Base-by-base conservation (phyloP, 2,329 filamentous ascomycete genomes). In the Ilyonectria destructans region DNA sequence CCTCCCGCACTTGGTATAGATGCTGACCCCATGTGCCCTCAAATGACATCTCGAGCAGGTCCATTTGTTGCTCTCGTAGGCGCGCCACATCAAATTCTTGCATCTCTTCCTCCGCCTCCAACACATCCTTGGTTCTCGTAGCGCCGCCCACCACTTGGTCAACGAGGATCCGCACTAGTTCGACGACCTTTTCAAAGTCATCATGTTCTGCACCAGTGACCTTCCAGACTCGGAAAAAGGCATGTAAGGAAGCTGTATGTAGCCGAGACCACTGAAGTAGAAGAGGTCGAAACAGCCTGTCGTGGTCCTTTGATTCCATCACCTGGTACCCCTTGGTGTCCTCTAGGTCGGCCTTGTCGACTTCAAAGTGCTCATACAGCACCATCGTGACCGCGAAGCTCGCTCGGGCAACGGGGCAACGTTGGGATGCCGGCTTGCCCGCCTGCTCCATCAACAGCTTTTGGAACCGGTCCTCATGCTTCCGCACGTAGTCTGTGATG, bases 11-110 rank as follows among this genome's bases (percentile, higher is more conserved):
- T 81, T 96, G 94, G 71, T 89, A 89, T 31, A 99, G 86, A 81
- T 98, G 95, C 69, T 93, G 90, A 13, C 95, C 95, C 96, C 96
- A 99, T 56, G 93, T 93, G 78, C 97, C 94, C 79, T 98, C 96
- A 77, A 98, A 98, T 0, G 94, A 93, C 71, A 96, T 85, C 78
- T 97, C 94, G 5, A 98, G 85, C 12, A 98, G 86, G 74, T 97
- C 93, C 95, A 98, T 98, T 81, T 99, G 96, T 62, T 97, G 85
- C 77, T 95, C 91, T 58, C 96, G 90, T 62, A 98, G 85, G 45
- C 91, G 89, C 51, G 87, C 85, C 74, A 95, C 92, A 72, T 97
- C 95, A 78, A 94, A 96, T 74, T 95, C 93, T 7, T 90, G 87
- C 66, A 99, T 86, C 69, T 98, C 95, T 72, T 97, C 95, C 81